Evolutionary conservation across 345 rosid genomes (phyloP).

Genomic region (Murraya koenigii): DNA sequence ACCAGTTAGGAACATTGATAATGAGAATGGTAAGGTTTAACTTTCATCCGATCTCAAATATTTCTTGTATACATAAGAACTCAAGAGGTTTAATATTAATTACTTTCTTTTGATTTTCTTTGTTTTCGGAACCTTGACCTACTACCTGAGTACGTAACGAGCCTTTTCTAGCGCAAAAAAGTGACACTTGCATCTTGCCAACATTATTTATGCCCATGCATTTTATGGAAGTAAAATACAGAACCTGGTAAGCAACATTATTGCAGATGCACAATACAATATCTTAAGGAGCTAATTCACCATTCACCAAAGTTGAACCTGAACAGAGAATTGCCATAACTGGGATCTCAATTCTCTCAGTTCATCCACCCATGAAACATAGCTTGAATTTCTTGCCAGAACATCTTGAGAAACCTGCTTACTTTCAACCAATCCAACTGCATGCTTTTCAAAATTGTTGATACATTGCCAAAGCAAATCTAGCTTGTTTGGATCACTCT

Average conservation of each 20-base stretch:
- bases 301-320: slow-evolving; percentile 19
- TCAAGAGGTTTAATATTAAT: too few relatives aligned
- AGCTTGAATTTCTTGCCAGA: slow-evolving; percentile 62
- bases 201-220: background rate
- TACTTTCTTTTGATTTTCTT: background rate
- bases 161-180: background rate
- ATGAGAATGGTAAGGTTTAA: slow-evolving; percentile 28
- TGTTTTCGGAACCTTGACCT: background rate
- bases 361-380: slow-evolving; percentile 48
- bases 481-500: slow-evolving; percentile 26
- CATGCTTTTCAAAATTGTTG: slow-evolving; percentile 36
- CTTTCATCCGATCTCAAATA: background rate
- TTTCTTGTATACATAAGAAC: background rate
- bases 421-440: slow-evolving; percentile 32
- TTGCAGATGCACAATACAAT: background rate
- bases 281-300: slow-evolving; percentile 27
- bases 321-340: slow-evolving; percentile 17
- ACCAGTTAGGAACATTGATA: slow-evolving; percentile 56
- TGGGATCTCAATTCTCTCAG: slow-evolving; percentile 32
- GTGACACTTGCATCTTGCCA: too few relatives aligned
- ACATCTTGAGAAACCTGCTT: slow-evolving; percentile 77
- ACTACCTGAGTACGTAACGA: background rate
- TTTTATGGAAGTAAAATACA: background rate
- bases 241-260: background rate
- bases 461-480: slow-evolving; percentile 32